Evolutionary conservation across 225 moss, liverwort and hornwort genomes (phyloP).

Genomic region (Physcomitrellopsis africana): DNA sequence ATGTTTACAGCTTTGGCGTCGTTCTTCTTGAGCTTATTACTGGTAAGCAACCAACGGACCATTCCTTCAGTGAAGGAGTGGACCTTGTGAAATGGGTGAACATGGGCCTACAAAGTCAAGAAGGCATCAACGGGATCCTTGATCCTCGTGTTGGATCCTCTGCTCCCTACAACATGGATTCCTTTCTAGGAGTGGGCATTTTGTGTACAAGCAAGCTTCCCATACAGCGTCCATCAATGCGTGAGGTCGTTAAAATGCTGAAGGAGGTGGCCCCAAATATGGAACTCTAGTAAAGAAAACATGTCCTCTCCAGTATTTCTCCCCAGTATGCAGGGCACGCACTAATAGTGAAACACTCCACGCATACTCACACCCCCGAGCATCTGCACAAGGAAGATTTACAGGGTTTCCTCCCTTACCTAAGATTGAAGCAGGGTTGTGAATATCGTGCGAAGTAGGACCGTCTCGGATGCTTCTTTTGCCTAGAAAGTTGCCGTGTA

Average conservation of each 20-base stretch:
- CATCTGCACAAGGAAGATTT: neutral
- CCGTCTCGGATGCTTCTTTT: no score
- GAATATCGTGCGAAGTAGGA: neutral
- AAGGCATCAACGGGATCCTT: slow-evolving; percentile 39
- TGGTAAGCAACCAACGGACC: slow-evolving; percentile 56
- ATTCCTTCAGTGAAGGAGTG: slow-evolving; percentile 48
- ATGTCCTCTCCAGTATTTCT: neutral
- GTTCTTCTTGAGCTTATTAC: slow-evolving; percentile 63
- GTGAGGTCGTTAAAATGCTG: slow-evolving; percentile 63
- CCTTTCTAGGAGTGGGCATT: slow-evolving; percentile 45
- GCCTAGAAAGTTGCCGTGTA: neutral
- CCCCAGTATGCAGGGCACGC: neutral
- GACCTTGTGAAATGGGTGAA: slow-evolving; percentile 62
- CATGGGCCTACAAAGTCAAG: slow-evolving; percentile 36
- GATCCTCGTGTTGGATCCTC: slow-evolving; percentile 43
- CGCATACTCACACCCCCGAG: neutral
- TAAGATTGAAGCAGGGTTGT: slow-evolving; percentile 6
- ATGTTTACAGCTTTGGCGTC: slow-evolving; percentile 68
- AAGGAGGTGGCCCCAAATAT: slow-evolving; percentile 44
- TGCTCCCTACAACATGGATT: slow-evolving; percentile 34
- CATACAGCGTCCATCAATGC: slow-evolving; percentile 54
- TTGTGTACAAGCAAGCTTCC: slow-evolving; percentile 49
- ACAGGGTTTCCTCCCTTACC: neutral
- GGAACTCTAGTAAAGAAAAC: slow-evolving; percentile 1
- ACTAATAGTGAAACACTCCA: neutral